Evolutionary conservation across 768 basidiomycete genomes (phyloP).

Genomic region (Dacryopinax primogenitus): DNA sequence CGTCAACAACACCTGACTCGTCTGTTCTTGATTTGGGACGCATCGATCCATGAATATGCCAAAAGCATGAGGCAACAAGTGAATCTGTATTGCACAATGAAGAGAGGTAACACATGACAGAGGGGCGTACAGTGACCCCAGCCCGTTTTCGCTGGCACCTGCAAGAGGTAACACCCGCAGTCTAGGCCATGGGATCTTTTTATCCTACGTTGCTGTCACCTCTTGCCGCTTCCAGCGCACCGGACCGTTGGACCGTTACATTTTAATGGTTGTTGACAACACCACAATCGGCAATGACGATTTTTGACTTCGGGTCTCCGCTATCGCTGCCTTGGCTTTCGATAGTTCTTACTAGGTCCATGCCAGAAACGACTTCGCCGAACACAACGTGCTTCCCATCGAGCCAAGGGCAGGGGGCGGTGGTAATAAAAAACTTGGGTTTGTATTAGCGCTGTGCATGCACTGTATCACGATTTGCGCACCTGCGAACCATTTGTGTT

Average conservation of each 20-base stretch:
- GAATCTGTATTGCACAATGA: not conserved
- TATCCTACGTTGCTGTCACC: conserved; percentile 8
- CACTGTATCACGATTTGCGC: not conserved
- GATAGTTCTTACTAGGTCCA: conserved; percentile 33
- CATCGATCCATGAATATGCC: too few species aligned
- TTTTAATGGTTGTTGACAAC: conserved; percentile 22
- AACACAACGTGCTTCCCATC: conserved; percentile 43
- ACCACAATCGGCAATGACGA: conserved; percentile 44
- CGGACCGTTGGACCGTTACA: not conserved
- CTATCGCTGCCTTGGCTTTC: conserved; percentile 29
- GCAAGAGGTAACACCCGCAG: not conserved
- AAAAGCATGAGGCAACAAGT: too few species aligned
- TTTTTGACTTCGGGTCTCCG: conserved; percentile 36
- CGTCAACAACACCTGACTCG: not conserved
- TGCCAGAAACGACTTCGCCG: conserved; percentile 35
- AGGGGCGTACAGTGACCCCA: not conserved
- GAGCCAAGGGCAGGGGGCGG: conserved; percentile 55
- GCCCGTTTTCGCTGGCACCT: not conserved
- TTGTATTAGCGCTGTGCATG: not conserved
- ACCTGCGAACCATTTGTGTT: conserved; percentile 33
- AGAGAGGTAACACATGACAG: not conserved
- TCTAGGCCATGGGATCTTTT: conserved; percentile 3
- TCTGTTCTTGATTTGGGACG: not conserved
- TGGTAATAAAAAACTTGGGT: conserved; percentile 62
- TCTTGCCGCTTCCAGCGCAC: not conserved